Percentiles rank a stretch among this genome's conserved stretches.
These are phyloP conservation scores for Globisporangium lucens DNA, from an alignment of 352 stramenopile species.

Conservation along the genomic window DNA sequence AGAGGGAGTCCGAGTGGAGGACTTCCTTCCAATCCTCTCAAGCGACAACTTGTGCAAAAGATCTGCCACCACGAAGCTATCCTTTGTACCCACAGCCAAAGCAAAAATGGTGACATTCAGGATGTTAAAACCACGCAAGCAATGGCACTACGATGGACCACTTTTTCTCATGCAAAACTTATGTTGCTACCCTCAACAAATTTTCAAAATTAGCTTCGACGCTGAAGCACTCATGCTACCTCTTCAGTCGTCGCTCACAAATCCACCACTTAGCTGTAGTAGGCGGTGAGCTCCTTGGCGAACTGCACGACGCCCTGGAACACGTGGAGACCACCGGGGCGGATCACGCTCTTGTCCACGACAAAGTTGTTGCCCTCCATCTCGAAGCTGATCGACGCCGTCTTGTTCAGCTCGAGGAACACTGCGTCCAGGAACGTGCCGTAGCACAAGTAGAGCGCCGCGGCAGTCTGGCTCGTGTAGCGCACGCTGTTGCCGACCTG, in stretches of 20 bases:
- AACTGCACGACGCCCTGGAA: constrained; percentile 59
- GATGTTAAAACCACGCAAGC: background rate
- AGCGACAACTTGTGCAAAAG: too few relatives aligned
- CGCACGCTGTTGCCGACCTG: constrained; percentile 21
- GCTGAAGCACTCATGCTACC: background rate
- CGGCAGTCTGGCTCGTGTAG: constrained; percentile 56
- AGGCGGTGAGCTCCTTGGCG: constrained; percentile 28
- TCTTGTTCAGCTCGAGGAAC: constrained; percentile 57
- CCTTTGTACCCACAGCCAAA: background rate
- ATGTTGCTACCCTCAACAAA: background rate
- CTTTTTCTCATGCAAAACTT: background rate
- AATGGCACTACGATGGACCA: background rate
- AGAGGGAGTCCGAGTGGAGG: too few relatives aligned
- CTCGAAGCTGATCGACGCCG: constrained; percentile 65
- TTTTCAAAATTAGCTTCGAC: background rate
- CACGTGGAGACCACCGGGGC: constrained; percentile 46
- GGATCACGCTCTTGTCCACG: constrained; percentile 55
- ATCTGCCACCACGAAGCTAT: too few relatives aligned
- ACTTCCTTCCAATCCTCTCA: too few relatives aligned
- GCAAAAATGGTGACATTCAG: background rate
- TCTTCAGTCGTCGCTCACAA: background rate
- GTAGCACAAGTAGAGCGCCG: constrained; percentile 60
- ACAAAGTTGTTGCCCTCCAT: constrained; percentile 69
- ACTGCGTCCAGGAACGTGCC: constrained; percentile 69
- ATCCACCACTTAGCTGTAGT: constrained; percentile 15